Percentiles rank a stretch among this genome's conserved stretches.
Conservation (phyloP, 805 yeast genomes). For the Candida palmyrensis region DNA sequence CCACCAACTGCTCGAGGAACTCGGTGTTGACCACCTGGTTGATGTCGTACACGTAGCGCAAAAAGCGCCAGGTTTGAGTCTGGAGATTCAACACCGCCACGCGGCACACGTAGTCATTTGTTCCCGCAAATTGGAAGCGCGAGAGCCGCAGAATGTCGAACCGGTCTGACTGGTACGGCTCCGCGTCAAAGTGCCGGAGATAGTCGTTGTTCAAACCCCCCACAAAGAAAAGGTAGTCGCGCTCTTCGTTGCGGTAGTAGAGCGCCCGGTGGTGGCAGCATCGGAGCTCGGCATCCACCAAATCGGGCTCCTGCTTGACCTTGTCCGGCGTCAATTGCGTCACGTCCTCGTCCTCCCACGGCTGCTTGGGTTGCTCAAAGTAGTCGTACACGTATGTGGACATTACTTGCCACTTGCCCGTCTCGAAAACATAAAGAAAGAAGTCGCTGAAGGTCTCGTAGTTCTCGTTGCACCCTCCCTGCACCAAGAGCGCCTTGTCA, state of each 20-base stretch:
- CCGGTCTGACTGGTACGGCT: conserved; percentile 25
- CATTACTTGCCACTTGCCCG: conserved; percentile 29
- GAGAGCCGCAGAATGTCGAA: conserved; percentile 31
- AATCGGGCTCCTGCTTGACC: conserved; percentile 20
- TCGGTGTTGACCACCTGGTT: conserved; percentile 18
- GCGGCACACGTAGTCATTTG: conserved; percentile 25
- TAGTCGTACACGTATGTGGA: conserved; percentile 33
- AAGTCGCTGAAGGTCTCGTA: conserved; percentile 27
- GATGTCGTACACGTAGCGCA: conserved; percentile 28
- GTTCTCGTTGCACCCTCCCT: conserved; percentile 35
- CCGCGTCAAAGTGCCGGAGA: conserved; percentile 25
- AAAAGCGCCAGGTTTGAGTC: conserved; percentile 38
- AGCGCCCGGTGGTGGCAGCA: conserved; percentile 37
- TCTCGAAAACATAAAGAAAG: conserved; percentile 26
- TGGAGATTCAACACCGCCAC: conserved; percentile 31
- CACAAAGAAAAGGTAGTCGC: conserved; percentile 30
- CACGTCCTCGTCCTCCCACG: conserved; percentile 27
- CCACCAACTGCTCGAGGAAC: conserved; percentile 13
- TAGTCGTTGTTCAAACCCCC: conserved; percentile 38
- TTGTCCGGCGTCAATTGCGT: conserved; percentile 16
- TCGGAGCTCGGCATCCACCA: conserved; percentile 37
- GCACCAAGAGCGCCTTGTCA: conserved; percentile 28
- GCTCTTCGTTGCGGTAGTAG: conserved; percentile 25
- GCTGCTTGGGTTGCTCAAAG: conserved; percentile 18
- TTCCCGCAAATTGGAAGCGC: conserved; percentile 21